phyloP scores from a whole-genome alignment of 2,329 filamentous ascomycete genomes.

The Fusarium sp. region DNA sequence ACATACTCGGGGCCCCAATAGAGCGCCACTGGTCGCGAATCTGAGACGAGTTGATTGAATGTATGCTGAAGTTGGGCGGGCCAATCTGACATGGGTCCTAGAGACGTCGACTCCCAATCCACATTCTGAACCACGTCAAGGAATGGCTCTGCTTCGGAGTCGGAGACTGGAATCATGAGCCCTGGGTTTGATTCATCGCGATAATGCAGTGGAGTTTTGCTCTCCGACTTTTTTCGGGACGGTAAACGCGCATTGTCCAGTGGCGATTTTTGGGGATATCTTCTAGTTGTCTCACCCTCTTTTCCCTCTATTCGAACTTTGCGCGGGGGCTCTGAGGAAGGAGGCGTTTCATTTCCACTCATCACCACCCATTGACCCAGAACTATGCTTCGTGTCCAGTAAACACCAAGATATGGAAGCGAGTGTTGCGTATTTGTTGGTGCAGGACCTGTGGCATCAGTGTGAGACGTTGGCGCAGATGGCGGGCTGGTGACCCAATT shows the following conservation, averaged over 20 bases:
- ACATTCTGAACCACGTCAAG: conserved; percentile 52
- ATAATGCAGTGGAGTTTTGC: conserved; percentile 42
- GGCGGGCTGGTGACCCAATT: conserved; percentile 48
- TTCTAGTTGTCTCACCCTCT: conserved; percentile 29
- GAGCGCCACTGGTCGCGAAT: conserved; percentile 63
- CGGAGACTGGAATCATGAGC: conserved; percentile 48
- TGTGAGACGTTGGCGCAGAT: conserved; percentile 3
- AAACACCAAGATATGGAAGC: conserved; percentile 45
- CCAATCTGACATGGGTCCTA: conserved; percentile 60
- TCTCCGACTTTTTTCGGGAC: conserved; percentile 36
- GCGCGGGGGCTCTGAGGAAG: conserved; percentile 45
- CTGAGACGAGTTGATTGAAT: conserved; percentile 55
- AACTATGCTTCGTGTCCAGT: conserved; percentile 52
- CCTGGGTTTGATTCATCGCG: conserved; percentile 46
- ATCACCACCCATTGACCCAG: conserved; percentile 51
- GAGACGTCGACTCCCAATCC: conserved; percentile 57
- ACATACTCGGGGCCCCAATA: conserved; percentile 72
- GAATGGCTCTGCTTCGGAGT: conserved; percentile 50
- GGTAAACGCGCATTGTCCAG: conserved; percentile 34
- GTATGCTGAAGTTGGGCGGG: conserved; percentile 56
- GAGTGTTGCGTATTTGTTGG: conserved; percentile 38
- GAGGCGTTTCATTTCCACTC: conserved; percentile 50
- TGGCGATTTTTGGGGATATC: conserved; percentile 34
- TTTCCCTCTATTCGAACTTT: conserved; percentile 45
- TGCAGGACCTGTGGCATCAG: background rate